phyloP scores from a whole-genome alignment of 371 early-diverging fungal species.

The Rhizomucor miehei region DNA sequence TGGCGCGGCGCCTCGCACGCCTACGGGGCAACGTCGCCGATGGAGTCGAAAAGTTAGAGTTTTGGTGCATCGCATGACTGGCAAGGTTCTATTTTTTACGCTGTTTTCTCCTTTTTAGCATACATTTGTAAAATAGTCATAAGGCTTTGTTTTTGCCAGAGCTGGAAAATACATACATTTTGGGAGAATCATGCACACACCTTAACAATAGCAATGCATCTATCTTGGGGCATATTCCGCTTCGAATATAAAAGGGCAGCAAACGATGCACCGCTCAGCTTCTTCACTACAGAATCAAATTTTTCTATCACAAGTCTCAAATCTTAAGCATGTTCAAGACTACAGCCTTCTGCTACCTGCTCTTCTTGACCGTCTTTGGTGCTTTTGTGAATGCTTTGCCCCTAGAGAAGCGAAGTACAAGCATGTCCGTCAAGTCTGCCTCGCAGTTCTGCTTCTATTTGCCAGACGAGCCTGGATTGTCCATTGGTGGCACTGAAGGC shows the following conservation, averaged over 20 bases:
- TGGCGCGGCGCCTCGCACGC: slow-evolving; percentile 67
- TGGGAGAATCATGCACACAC: not conserved
- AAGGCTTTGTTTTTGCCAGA: not conserved
- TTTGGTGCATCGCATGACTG: slow-evolving; percentile 53
- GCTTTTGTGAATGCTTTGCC: not conserved
- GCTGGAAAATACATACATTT: not conserved
- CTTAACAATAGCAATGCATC: not conserved
- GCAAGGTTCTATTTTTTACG: slow-evolving; percentile 3
- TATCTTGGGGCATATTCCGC: not conserved
- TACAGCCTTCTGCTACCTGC: not conserved
- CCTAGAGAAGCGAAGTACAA: not conserved
- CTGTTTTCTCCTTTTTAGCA: slow-evolving; percentile 1
- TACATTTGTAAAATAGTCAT: not conserved
- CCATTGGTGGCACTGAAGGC: slow-evolving; percentile 39
- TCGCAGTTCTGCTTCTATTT: slow-evolving; percentile 40
- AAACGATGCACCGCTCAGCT: not conserved
- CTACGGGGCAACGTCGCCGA: slow-evolving; percentile 34
- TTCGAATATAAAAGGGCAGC: not conserved
- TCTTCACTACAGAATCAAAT: not conserved
- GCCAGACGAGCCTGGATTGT: slow-evolving; percentile 34
- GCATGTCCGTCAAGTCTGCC: slow-evolving; percentile 18
- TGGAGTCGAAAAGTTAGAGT: slow-evolving; percentile 55
- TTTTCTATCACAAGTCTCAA: not conserved
- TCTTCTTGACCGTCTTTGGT: not conserved
- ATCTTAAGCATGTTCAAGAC: not conserved